phyloP scores from a whole-genome alignment of 495 filamentous ascomycete genomes.

The Penicillium silybi region DNA sequence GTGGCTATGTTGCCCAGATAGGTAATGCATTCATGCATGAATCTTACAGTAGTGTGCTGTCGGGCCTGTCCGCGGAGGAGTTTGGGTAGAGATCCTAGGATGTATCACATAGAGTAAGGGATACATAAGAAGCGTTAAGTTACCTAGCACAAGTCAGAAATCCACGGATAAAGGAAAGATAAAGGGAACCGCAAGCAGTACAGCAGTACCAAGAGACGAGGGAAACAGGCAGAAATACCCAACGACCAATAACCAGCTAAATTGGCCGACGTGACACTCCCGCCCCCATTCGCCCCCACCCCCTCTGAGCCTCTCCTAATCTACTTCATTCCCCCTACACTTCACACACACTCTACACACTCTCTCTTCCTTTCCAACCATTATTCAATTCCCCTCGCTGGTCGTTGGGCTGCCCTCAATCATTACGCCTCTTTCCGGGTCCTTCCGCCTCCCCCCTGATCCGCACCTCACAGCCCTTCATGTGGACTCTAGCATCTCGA shows the following conservation, averaged over 20 bases:
- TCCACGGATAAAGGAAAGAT: background rate
- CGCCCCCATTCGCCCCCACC: conserved; percentile 2
- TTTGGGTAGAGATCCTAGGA: background rate
- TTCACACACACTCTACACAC: background rate
- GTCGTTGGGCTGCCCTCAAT: conserved; percentile 36
- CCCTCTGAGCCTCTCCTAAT: conserved; percentile 7
- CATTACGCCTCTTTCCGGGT: conserved; percentile 10
- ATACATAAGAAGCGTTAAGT: background rate
- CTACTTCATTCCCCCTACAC: background rate
- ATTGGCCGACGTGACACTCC: background rate
- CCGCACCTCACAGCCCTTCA: conserved; percentile 35
- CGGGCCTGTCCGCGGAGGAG: conserved; percentile 4
- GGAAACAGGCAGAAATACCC: background rate
- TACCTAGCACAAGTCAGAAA: background rate
- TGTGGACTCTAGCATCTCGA: conserved; percentile 34
- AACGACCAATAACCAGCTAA: background rate
- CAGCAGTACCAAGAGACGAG: background rate
- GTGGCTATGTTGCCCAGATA: conserved; percentile 8
- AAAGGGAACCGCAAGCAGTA: background rate
- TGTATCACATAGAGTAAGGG: background rate
- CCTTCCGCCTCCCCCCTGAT: conserved; percentile 14
- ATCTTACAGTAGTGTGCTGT: conserved; percentile 9
- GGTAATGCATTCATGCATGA: background rate
- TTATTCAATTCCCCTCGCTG: conserved; percentile 14
- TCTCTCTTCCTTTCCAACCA: conserved; percentile 1